Percentiles rank a stretch among this genome's conserved stretches.
These are phyloP conservation scores for Corymbia calophylla DNA, from an alignment of 441 rosid genomes.

Conservation along the genomic window DNA sequence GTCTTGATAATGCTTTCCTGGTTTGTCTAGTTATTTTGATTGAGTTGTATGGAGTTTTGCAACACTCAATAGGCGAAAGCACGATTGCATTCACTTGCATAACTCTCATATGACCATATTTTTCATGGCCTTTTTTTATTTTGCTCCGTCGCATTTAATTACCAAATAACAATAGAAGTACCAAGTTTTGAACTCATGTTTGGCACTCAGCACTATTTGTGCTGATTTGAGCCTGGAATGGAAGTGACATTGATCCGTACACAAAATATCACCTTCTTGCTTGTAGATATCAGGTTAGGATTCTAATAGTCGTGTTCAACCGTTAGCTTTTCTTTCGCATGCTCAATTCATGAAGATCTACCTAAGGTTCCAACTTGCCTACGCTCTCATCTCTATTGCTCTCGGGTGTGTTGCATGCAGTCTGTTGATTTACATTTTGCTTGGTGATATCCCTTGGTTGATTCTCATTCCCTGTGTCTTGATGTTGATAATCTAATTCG, in stretches of 20 bases:
- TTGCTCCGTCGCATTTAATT: neutral
- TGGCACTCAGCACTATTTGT: fast-evolving
- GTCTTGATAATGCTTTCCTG: neutral
- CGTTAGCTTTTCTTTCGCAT: slow-evolving; percentile 55
- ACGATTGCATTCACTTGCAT: neutral
- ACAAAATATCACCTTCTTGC: neutral
- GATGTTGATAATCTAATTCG: too few species aligned
- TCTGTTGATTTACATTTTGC: too few species aligned
- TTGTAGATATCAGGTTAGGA: neutral
- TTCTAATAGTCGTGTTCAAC: neutral
- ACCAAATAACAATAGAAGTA: neutral
- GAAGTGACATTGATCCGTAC: neutral
- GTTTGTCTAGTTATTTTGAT: neutral
- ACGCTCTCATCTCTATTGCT: neutral
- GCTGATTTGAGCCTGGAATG: neutral
- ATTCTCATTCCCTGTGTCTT: fast-evolving
- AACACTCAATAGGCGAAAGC: neutral
- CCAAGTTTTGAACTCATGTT: neutral
- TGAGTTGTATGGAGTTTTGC: neutral
- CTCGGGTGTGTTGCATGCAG: fast-evolving
- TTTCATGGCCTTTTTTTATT: neutral
- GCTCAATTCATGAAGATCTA: slow-evolving; percentile 64
- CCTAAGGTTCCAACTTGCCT: neutral
- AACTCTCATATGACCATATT: neutral
- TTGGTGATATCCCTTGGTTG: neutral